Evolutionary conservation across 1,284 basidiomycete species (phyloP).

Genomic region (Dichomitus squalens): DNA sequence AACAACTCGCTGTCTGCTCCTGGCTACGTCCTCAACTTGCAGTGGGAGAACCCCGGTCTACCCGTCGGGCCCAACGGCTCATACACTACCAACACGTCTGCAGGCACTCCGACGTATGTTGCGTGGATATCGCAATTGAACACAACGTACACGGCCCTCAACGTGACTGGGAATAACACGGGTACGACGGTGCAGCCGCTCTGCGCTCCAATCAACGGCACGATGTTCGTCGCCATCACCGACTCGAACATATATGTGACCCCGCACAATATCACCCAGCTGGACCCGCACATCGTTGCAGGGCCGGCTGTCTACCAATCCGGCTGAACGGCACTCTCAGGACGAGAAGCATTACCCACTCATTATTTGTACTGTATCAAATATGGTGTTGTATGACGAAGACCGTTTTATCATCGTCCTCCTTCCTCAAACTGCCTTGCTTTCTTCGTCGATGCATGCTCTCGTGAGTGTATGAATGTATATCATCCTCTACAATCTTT

Average conservation of each 20-base stretch:
- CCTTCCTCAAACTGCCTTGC: too few species aligned
- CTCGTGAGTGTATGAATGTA: too few species aligned
- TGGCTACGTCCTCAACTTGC: conserved; percentile 50
- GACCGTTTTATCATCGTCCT: too few species aligned
- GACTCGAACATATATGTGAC: conserved; percentile 56
- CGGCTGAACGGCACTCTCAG: conserved; percentile 34
- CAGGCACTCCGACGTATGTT: conserved; percentile 39
- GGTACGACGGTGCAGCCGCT: conserved; percentile 53
- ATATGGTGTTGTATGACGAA: too few species aligned
- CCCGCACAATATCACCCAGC: conserved; percentile 56
- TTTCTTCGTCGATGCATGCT: too few species aligned
- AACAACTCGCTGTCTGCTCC: conserved; percentile 48
- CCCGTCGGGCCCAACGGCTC: conserved; percentile 50
- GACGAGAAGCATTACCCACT: too few species aligned
- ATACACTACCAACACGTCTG: conserved; percentile 54
- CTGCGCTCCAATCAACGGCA: conserved; percentile 46
- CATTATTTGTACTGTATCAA: too few species aligned
- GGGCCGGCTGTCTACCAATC: conserved; percentile 55
- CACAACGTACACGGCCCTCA: conserved; percentile 59
- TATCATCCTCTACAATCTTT: too few species aligned
- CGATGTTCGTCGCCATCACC: conserved; percentile 61
- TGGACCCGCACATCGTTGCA: conserved; percentile 61
- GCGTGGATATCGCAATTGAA: conserved; percentile 66
- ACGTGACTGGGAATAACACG: conserved; percentile 44
- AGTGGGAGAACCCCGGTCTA: conserved; percentile 61